These are phyloP conservation scores for Calonectria hawksworthii DNA, from an alignment of 2,329 filamentous ascomycete species.

Conservation along the genomic window DNA sequence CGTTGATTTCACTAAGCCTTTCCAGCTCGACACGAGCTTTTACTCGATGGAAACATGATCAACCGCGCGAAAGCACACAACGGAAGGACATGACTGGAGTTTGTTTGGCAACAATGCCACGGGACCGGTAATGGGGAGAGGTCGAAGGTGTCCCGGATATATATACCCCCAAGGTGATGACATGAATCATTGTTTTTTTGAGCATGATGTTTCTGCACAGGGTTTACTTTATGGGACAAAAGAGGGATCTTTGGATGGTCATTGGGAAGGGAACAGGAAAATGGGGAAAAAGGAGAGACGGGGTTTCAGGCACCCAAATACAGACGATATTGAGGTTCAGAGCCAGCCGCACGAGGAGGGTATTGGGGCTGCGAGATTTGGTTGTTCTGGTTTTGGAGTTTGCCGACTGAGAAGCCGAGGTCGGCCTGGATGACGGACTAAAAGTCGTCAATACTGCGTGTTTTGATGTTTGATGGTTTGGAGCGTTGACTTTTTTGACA, in stretches of 20 bases:
- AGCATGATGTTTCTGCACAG: slow-evolving; percentile 25
- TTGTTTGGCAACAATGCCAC: slow-evolving; percentile 4
- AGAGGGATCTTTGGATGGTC: slow-evolving; percentile 29
- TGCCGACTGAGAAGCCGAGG: slow-evolving; percentile 4
- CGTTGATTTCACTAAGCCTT: slow-evolving; percentile 66
- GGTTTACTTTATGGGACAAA: slow-evolving; percentile 22
- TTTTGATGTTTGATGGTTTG: slow-evolving; percentile 29
- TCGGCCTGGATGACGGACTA: slow-evolving; percentile 16
- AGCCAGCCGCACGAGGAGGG: background rate
- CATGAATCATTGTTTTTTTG: slow-evolving; percentile 33
- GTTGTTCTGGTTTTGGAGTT: slow-evolving; percentile 23
- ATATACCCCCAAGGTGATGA: slow-evolving; percentile 47
- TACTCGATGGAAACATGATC: slow-evolving; percentile 51
- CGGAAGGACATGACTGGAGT: background rate
- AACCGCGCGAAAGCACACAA: slow-evolving; percentile 20
- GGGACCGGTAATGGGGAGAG: slow-evolving; percentile 34
- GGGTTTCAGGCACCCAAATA: background rate
- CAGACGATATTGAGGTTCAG: background rate
- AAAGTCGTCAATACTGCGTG: slow-evolving; percentile 30
- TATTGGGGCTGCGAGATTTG: background rate
- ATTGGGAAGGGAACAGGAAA: slow-evolving; percentile 19
- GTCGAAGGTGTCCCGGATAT: slow-evolving; percentile 42
- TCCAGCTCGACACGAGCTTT: slow-evolving; percentile 62
- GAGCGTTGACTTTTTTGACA: slow-evolving; percentile 21
- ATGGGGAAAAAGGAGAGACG: slow-evolving; percentile 18